These are phyloP conservation scores for Citrus sp. DNA, from an alignment of 345 rosid genomes.

Conservation along the genomic window DNA sequence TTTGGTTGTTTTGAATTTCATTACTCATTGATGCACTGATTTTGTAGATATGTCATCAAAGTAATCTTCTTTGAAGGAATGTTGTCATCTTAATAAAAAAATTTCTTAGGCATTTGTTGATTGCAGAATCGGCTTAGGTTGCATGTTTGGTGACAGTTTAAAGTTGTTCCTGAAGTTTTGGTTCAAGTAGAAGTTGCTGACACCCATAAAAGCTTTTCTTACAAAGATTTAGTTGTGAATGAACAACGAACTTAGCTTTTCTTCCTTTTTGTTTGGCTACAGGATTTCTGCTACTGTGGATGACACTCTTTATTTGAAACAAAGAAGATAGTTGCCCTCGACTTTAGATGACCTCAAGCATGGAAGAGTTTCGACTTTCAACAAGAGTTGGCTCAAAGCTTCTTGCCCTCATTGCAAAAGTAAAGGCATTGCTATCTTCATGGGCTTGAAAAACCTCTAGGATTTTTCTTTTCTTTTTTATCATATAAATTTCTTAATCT, in stretches of 20 bases:
- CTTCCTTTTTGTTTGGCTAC: not conserved
- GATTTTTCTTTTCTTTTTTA: not conserved
- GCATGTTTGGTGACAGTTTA: not conserved
- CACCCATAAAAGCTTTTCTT: not conserved
- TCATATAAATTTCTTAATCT: too few relatives aligned
- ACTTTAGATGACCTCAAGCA: not conserved
- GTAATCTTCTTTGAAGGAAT: not conserved
- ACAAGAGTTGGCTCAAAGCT: not conserved
- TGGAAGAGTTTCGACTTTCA: not conserved
- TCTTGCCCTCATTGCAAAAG: not conserved
- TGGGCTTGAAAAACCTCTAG: not conserved
- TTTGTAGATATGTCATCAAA: not conserved
- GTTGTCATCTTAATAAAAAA: not conserved
- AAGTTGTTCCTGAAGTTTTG: not conserved
- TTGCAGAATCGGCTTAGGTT: not conserved
- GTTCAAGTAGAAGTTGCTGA: too few relatives aligned
- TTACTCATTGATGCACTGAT: not conserved
- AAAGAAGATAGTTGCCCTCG: not conserved
- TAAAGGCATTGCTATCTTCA: not conserved
- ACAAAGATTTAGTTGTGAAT: not conserved
- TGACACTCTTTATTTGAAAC: conserved; percentile 21
- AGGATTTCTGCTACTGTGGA: conserved; percentile 30
- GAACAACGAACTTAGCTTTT: not conserved
- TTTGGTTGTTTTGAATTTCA: not conserved
- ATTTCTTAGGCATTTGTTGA: not conserved